Evolutionary conservation across 805 yeast genomes (phyloP), one percentile per base, ranked within the genome.

Genomic region (Candida berthetii): DNA sequence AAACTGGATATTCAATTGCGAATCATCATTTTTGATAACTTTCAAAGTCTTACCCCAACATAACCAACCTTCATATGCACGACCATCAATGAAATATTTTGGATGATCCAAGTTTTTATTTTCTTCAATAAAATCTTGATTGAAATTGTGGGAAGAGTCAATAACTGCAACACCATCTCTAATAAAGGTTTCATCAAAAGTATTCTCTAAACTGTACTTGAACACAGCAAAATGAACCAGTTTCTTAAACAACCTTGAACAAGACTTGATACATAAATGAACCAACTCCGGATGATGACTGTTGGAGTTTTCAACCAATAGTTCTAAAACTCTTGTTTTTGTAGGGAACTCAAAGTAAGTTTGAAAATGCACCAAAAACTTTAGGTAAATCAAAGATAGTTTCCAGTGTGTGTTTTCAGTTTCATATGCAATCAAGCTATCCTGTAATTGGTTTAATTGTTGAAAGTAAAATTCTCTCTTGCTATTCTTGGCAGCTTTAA

Each of bases 261-360:
- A 55, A 16, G 88, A 82, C 39, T 74, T 76, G 44, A 81, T 61
- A 16, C 85, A 80, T 31, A 77, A 57, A 42, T 79, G 71, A 2
- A 85, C 68, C 36, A 86, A 62, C 2, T 72, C 61, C 0, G 96
- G 96, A 57, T 87, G 95, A 18, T 76, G 76, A n/a, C 74, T 70
- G 13, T 69, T 61, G 1, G 84, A 71, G 28, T 68, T 66, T 2
- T 65, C 61, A 8, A 74, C 66, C 27, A 85, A 61, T 2, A 72
- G 50, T 28, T 58, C 58, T 10, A 80, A 49, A 1, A 72, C 65
- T 1, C 64, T 65, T 3, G 59, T 53, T 39, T 68, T 65, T 1
- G 72, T 58, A 3, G 67, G 60, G 8, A 73, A 60, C 47, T 81
- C 86, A 29, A 70, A 57, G 46, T 72, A 76, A 1, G 70, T 62